Base-by-base conservation (phyloP, 306 rosid genomes). In the Malus asiatica region DNA sequence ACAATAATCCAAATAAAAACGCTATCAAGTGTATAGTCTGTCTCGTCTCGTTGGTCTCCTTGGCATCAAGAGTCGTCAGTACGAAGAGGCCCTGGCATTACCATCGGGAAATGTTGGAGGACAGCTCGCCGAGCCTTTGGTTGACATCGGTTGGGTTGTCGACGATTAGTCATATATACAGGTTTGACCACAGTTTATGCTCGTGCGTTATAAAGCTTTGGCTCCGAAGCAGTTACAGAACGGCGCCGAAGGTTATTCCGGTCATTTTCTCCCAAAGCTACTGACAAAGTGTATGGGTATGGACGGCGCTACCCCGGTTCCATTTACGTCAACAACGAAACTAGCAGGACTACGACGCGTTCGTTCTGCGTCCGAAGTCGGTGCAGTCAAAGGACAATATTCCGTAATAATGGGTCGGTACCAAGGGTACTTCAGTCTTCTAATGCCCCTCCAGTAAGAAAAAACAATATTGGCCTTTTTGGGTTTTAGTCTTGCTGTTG, bases 381-480 rank as follows among this genome's bases (percentile, higher is more conserved):
- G 78, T 79, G 61, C 25, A 44, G 48, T 30, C 69, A 13, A 61
- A 15, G 15, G 66, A 16, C 6, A n/a, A 20, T 46, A 38, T 38
- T 38, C 48, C 15, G 79, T 33, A 35, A 60, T 11, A 68, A 11
- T 9, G 66, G 63, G 72, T 61, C 76, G 71, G 76, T 20, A 5
- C 18, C 15, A 6, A 53, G 59, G 76, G n/a, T 2, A 62, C 15
- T 60, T 42, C 20, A 1, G 79, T 52, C 33, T 61, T 46, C 52
- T 0, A 3, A 3, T 4, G 1, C 18, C 42, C 8, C 64, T 1
- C 40, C 19, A 29, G 1, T 5, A 6, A 20, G 77, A 82, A 59
- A 18, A 62, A 35, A 82, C 85, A 77, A 73, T 40, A 2, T 62
- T 55, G 0, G 11, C 72, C 82, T 78, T 82, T 72, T 52, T 19